Evolutionary conservation across 139 green algal genomes (phyloP).

Genomic region (Asterochloris sp.): DNA sequence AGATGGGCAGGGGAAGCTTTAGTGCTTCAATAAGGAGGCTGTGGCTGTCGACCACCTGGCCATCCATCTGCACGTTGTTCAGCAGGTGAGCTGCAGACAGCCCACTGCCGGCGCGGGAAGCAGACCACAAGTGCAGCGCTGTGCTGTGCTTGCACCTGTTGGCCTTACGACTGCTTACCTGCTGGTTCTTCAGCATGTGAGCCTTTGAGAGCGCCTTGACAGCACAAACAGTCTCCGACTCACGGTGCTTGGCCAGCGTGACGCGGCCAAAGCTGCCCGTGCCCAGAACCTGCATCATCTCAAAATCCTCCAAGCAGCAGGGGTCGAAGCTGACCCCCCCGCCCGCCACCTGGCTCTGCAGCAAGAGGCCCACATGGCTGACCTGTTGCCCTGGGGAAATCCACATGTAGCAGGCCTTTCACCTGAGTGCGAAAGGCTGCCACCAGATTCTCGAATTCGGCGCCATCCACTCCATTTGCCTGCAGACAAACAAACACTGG

Average conservation of each 20-base stretch:
- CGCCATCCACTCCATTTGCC: too few relatives aligned
- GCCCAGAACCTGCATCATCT: slow-evolving; percentile 54
- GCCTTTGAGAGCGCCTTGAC: slow-evolving; percentile 78
- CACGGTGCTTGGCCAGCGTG: slow-evolving; percentile 45
- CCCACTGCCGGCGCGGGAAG: neutral
- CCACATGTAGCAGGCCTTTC: too few relatives aligned
- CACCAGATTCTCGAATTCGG: too few relatives aligned
- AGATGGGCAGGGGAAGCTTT: neutral
- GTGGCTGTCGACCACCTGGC: too few relatives aligned
- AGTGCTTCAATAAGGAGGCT: neutral
- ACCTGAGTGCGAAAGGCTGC: too few relatives aligned
- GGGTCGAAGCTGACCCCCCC: neutral
- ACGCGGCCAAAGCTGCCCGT: slow-evolving; percentile 77
- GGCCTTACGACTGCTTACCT: slow-evolving; percentile 36
- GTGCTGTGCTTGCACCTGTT: too few relatives aligned
- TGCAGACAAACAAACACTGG: too few relatives aligned
- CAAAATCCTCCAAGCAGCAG: slow-evolving; percentile 40
- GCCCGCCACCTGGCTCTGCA: too few relatives aligned
- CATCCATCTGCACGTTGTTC: neutral
- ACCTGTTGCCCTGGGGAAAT: too few relatives aligned
- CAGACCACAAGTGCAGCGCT: neutral
- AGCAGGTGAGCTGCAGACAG: neutral
- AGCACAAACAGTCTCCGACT: slow-evolving; percentile 40
- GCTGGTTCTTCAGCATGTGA: slow-evolving; percentile 63
- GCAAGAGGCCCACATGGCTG: too few relatives aligned